A percentile compares a stretch with the other conserved stretches of the same genome.
Evolutionary conservation across 2,329 filamentous ascomycete genomes (phyloP).

Genomic region (Paramyrothecium sp.): DNA sequence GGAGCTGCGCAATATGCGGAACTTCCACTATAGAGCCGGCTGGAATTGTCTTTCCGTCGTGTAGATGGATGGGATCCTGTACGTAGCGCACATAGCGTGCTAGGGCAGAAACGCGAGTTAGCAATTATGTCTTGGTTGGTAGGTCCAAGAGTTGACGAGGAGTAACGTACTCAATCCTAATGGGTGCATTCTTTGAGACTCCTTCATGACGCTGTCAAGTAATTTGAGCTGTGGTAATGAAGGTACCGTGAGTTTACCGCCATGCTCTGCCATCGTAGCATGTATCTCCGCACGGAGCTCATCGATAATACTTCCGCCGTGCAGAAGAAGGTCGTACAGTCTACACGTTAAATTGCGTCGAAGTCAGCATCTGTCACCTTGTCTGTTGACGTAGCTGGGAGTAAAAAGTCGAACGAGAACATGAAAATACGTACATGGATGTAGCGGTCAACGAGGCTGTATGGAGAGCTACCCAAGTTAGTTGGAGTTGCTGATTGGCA

Average conservation of each 20-base stretch:
- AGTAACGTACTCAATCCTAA: neutral
- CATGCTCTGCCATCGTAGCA: slow-evolving; percentile 30
- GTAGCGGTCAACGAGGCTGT: slow-evolving; percentile 45
- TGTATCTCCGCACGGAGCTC: slow-evolving; percentile 51
- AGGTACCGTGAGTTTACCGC: neutral
- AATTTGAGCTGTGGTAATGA: neutral
- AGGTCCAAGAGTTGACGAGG: neutral
- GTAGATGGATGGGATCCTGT: neutral
- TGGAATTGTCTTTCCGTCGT: neutral
- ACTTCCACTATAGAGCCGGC: neutral
- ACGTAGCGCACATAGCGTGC: neutral
- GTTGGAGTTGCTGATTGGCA: slow-evolving; percentile 37
- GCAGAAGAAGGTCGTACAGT: neutral
- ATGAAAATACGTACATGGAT: slow-evolving; percentile 29
- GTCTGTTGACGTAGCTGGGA: slow-evolving; percentile 41
- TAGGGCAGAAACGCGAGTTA: neutral
- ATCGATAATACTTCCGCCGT: slow-evolving; percentile 38
- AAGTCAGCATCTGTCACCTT: neutral
- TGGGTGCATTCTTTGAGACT: neutral
- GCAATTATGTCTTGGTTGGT: neutral
- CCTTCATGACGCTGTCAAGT: neutral
- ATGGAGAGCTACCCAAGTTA: slow-evolving; percentile 51
- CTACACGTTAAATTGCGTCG: neutral
- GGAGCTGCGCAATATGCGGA: neutral
- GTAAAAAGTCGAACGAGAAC: slow-evolving; percentile 34